Conservation (phyloP, 2,329 filamentous ascomycete species). For the Trichoderma atroviride region DNA sequence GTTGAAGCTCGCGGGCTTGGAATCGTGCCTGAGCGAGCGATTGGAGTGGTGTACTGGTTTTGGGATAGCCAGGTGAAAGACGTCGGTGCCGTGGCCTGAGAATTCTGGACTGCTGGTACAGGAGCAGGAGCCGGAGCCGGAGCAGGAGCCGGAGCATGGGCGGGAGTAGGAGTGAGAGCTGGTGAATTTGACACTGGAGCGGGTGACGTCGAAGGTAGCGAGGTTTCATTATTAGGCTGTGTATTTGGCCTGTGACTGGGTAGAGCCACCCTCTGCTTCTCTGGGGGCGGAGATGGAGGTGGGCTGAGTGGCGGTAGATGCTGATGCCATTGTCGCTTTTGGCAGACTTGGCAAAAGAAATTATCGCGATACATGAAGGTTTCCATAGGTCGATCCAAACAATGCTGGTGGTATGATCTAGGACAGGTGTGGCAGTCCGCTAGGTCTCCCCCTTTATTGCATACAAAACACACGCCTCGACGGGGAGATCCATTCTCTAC, state of each 20-base stretch:
- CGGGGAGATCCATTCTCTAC: slow-evolving; percentile 20
- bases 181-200: not conserved
- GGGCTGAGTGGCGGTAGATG: slow-evolving; percentile 21
- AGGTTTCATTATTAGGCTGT: not conserved
- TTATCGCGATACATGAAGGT: not conserved
- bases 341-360: slow-evolving; percentile 17
- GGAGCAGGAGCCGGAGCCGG: not conserved
- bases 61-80: slow-evolving; percentile 20
- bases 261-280: slow-evolving; percentile 16
- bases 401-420: slow-evolving; percentile 18
- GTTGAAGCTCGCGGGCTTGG: not conserved
- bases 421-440: slow-evolving; percentile 21
- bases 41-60: slow-evolving; percentile 16
- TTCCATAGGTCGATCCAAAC: slow-evolving; percentile 2
- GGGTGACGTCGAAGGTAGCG: not conserved
- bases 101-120: not conserved
- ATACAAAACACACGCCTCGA: slow-evolving; percentile 10
- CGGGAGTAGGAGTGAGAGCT: not conserved
- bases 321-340: slow-evolving; percentile 23
- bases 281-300: slow-evolving; percentile 18
- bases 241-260: slow-evolving; percentile 17
- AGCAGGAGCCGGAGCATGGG: not conserved
- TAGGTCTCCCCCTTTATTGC: not conserved
- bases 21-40: not conserved
- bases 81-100: not conserved